Percentiles rank a stretch among this genome's conserved stretches.
These are phyloP conservation scores for Penicillium paxilli DNA, from an alignment of 495 filamentous ascomycete genomes.

Conservation along the genomic window DNA sequence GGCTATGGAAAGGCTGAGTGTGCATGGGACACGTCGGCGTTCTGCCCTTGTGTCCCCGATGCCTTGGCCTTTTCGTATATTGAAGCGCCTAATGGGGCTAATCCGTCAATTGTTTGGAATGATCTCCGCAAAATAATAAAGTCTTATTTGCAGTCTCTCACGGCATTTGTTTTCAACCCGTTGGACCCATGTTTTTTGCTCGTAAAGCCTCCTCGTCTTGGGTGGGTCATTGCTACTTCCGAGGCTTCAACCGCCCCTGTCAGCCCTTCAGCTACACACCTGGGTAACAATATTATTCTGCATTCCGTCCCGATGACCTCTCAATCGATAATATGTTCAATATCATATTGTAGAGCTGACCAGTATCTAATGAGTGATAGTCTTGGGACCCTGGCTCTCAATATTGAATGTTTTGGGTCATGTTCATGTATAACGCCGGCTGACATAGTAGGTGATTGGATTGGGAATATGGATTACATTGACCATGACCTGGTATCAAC, in stretches of 20 bases:
- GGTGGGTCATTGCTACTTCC: not conserved
- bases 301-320: not conserved
- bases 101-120: not conserved
- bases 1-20: not conserved
- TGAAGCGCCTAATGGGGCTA: not conserved
- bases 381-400: too few relatives aligned
- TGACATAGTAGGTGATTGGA: not conserved
- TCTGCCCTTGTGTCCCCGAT: not conserved
- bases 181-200: not conserved
- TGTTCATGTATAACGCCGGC: too few relatives aligned
- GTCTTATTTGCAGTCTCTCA: not conserved
- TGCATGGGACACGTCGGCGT: not conserved
- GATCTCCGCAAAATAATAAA: not conserved
- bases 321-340: not conserved
- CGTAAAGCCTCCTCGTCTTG: not conserved
- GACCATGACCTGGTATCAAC: too few relatives aligned
- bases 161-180: not conserved
- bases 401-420: too few relatives aligned
- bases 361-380: too few relatives aligned
- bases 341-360: too few relatives aligned
- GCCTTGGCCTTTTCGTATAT: not conserved
- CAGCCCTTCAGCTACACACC: not conserved
- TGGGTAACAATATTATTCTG: not conserved
- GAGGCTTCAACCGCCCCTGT: not conserved
- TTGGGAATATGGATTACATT: not conserved